Percentiles rank a stretch among this genome's conserved stretches.
These are phyloP conservation scores for Lathyrus sativus DNA, from an alignment of 306 rosid species.

Conservation along the genomic window DNA sequence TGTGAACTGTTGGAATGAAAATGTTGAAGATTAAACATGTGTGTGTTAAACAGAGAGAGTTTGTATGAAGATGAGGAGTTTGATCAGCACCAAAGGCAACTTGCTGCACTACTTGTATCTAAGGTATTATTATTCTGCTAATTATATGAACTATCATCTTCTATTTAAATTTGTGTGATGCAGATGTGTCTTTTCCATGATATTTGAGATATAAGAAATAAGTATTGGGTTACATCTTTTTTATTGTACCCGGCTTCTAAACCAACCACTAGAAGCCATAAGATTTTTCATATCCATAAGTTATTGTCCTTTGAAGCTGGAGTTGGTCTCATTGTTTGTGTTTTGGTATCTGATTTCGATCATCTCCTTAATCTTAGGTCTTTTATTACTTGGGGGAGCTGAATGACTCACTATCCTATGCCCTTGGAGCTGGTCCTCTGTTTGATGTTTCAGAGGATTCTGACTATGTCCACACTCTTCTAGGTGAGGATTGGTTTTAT, in stretches of 20 bases:
- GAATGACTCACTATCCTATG: constrained; percentile 88
- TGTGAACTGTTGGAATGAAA: not conserved
- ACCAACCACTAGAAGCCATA: constrained; percentile 17
- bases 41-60: constrained; percentile 66
- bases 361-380: constrained; percentile 51
- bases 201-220: constrained; percentile 2
- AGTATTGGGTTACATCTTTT: constrained; percentile 1
- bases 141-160: constrained; percentile 23
- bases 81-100: constrained; percentile 86
- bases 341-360: constrained; percentile 26
- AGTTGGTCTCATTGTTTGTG: constrained; percentile 24
- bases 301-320: constrained; percentile 12
- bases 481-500: constrained; percentile 55
- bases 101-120: constrained; percentile 89
- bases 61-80: constrained; percentile 94
- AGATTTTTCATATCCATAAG: not conserved
- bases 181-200: not conserved
- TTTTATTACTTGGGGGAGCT: constrained; percentile 96
- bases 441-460: constrained; percentile 94
- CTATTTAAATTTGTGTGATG: not conserved
- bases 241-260: constrained; percentile 6
- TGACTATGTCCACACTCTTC: constrained; percentile 93
- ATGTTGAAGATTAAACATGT: constrained; percentile 1
- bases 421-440: constrained; percentile 92
- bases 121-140: constrained; percentile 57